These are phyloP conservation scores for Torulaspora microellipsoides DNA, from an alignment of 805 yeast species.

Conservation along the genomic window DNA sequence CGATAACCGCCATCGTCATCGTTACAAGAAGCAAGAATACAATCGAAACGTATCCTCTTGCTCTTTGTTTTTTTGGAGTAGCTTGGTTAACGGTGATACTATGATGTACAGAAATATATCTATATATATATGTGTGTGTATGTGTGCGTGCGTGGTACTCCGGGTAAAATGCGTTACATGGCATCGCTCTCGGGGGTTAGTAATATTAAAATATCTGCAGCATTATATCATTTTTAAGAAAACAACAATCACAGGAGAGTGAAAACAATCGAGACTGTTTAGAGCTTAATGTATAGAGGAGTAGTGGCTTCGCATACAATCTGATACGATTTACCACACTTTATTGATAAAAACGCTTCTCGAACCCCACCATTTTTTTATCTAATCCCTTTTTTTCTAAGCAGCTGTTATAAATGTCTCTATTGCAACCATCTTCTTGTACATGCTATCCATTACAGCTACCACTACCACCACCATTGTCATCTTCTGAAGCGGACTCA, in stretches of 20 bases:
- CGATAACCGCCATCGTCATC: slow-evolving; percentile 21
- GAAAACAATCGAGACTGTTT: too few relatives aligned
- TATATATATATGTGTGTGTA: not conserved
- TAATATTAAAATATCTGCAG: too few relatives aligned
- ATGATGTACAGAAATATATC: not conserved
- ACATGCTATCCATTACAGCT: slow-evolving; percentile 51
- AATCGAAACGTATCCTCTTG: slow-evolving; percentile 28
- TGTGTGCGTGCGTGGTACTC: not conserved
- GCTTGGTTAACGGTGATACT: slow-evolving; percentile 28
- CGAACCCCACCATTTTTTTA: not conserved
- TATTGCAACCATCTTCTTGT: slow-evolving; percentile 61
- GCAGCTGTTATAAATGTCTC: slow-evolving; percentile 42
- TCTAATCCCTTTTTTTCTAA: not conserved
- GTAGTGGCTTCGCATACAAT: too few relatives aligned
- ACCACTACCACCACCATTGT: slow-evolving; percentile 38
- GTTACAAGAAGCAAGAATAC: slow-evolving; percentile 23
- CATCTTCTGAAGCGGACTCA: slow-evolving; percentile 25
- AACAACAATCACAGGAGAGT: too few relatives aligned
- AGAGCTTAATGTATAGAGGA: too few relatives aligned
- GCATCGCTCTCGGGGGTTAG: too few relatives aligned
- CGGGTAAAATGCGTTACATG: too few relatives aligned
- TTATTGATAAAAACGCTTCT: too few relatives aligned
- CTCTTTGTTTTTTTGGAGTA: slow-evolving; percentile 23
- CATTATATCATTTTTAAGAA: too few relatives aligned
- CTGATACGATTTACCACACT: too few relatives aligned